phyloP scores from a whole-genome alignment of 139 green algal species.

The Monoraphidium neglectum region DNA sequence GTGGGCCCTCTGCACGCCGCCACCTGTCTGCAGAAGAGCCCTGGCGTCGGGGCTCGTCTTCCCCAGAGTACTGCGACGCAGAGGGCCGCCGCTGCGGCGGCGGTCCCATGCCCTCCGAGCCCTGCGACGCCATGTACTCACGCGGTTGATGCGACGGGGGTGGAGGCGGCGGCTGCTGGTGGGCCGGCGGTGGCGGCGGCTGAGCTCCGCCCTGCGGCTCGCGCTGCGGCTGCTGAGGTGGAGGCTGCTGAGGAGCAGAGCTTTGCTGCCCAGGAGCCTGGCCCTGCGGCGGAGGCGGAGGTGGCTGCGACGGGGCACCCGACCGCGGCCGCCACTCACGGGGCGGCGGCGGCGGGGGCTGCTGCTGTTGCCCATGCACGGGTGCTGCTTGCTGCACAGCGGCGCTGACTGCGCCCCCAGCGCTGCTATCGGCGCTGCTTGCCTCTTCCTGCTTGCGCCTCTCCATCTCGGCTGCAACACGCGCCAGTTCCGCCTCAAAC shows the following conservation, averaged over 20 bases:
- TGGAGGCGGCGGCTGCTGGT: too few relatives aligned
- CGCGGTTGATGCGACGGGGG: too few relatives aligned
- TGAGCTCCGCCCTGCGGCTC: not conserved
- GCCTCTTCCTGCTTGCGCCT: conserved; percentile 5
- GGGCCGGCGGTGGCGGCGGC: too few relatives aligned
- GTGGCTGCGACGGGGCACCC: too few relatives aligned
- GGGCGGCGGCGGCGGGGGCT: not conserved
- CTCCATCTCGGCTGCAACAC: conserved; percentile 53
- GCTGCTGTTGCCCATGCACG: not conserved
- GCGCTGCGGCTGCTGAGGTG: conserved; percentile 15
- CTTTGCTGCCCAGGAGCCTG: not conserved
- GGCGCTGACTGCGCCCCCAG: not conserved
- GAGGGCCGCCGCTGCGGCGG: too few relatives aligned
- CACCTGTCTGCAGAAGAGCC: too few relatives aligned
- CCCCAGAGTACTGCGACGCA: too few relatives aligned
- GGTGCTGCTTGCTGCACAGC: conserved; percentile 10
- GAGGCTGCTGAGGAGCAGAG: not conserved
- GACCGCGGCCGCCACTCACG: too few relatives aligned
- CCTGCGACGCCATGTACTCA: too few relatives aligned
- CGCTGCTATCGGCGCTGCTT: not conserved
- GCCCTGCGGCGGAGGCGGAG: not conserved
- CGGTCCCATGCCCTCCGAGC: too few relatives aligned
- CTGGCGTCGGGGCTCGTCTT: too few relatives aligned
- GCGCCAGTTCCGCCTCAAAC: conserved; percentile 65
- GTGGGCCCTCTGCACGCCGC: too few relatives aligned